phyloP scores from a whole-genome alignment of 2,329 filamentous ascomycete species.

The Fusarium sp. region DNA sequence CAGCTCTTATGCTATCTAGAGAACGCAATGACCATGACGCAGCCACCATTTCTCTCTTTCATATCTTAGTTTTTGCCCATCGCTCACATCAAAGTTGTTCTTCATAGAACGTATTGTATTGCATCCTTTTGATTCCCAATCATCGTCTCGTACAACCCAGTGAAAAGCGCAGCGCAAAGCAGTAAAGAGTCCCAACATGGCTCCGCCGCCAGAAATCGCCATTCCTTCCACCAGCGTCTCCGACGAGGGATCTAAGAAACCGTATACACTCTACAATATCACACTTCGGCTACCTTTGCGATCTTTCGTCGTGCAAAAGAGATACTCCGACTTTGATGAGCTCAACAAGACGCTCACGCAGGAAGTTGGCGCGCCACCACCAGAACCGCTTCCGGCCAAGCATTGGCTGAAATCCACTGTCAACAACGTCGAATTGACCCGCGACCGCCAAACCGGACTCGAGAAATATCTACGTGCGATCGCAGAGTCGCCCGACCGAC shows the following conservation, averaged over 20 bases:
- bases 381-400: slow-evolving; percentile 75
- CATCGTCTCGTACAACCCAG: background rate
- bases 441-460: slow-evolving; percentile 73
- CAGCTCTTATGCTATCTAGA: background rate
- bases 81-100: background rate
- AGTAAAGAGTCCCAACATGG: slow-evolving; percentile 58
- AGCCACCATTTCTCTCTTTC: slow-evolving; percentile 26
- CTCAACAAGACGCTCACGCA: slow-evolving; percentile 72
- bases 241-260: slow-evolving; percentile 64
- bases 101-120: background rate
- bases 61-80: slow-evolving; percentile 13
- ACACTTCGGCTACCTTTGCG: slow-evolving; percentile 80
- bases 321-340: slow-evolving; percentile 81
- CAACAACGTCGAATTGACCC: slow-evolving; percentile 74
- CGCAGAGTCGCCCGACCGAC: slow-evolving; percentile 75
- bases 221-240: slow-evolving; percentile 73
- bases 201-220: slow-evolving; percentile 73
- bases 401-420: slow-evolving; percentile 82
- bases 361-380: slow-evolving; percentile 71
- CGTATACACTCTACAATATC: slow-evolving; percentile 83
- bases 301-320: slow-evolving; percentile 80
- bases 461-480: slow-evolving; percentile 79
- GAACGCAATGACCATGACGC: slow-evolving; percentile 34
- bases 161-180: background rate
- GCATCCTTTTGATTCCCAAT: background rate